These are phyloP conservation scores for Plenodomus lindquistii DNA, from an alignment of 2,329 filamentous ascomycete genomes.

Conservation along the genomic window DNA sequence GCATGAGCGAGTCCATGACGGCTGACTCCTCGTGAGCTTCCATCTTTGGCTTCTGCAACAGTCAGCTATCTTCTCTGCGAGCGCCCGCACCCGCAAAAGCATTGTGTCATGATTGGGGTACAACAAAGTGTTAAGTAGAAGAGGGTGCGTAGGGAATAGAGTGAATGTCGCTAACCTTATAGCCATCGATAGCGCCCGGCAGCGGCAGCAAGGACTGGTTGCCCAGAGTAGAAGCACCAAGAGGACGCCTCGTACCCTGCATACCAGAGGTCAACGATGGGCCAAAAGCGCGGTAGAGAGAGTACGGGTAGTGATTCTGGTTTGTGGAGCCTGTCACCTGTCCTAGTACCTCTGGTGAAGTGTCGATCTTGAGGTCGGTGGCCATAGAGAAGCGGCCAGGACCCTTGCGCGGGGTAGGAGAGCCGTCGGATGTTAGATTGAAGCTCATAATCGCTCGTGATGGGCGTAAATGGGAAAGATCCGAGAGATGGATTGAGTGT, in stretches of 20 bases:
- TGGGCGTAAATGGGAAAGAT: constrained; percentile 39
- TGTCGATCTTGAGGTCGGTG: constrained; percentile 39
- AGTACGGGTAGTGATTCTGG: constrained; percentile 24
- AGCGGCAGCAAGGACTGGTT: constrained; percentile 32
- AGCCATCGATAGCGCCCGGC: constrained; percentile 24
- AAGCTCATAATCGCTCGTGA: constrained; percentile 37
- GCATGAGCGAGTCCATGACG: constrained; percentile 66
- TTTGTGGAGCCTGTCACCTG: constrained; percentile 37
- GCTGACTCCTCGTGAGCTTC: constrained; percentile 41
- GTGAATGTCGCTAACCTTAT: constrained; percentile 33
- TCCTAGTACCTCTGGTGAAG: constrained; percentile 41
- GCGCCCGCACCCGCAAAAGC: neutral
- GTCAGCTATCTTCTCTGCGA: constrained; percentile 35
- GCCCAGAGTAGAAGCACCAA: constrained; percentile 42
- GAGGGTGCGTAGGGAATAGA: neutral
- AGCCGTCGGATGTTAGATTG: constrained; percentile 48
- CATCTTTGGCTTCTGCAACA: constrained; percentile 52
- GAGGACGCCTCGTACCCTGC: constrained; percentile 46
- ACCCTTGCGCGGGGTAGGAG: constrained; percentile 47
- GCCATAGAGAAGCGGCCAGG: constrained; percentile 31
- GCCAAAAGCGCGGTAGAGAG: constrained; percentile 22
- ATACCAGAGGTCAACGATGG: constrained; percentile 39
- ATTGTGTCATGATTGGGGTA: neutral
- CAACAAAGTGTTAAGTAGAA: neutral
- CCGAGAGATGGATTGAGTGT: constrained; percentile 30